Conservation (phyloP, 2,329 filamentous ascomycete genomes). For the Akanthomyces lecanii region DNA sequence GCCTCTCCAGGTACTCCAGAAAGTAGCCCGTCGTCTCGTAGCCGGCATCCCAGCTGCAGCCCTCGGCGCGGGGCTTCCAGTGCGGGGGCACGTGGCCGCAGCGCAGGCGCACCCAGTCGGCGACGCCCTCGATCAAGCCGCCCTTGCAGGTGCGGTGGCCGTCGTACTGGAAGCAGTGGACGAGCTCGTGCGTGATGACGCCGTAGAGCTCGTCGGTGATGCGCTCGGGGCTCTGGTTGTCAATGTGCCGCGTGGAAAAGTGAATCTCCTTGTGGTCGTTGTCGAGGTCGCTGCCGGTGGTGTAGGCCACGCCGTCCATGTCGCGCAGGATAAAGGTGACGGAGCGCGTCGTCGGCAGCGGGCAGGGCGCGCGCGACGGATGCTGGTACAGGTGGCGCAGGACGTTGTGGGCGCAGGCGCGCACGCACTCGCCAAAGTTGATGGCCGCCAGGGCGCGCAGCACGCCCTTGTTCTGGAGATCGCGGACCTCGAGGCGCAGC, state of each 20-base stretch:
- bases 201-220: constrained; percentile 65
- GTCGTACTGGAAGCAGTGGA: constrained; percentile 90
- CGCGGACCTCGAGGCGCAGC: constrained; percentile 56
- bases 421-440: constrained; percentile 58
- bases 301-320: constrained; percentile 86
- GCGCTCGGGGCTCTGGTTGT: constrained; percentile 40
- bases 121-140: constrained; percentile 84
- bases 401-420: constrained; percentile 62
- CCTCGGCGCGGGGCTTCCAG: constrained; percentile 61
- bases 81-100: constrained; percentile 73
- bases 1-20: constrained; percentile 74
- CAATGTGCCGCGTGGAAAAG: constrained; percentile 73
- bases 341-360: constrained; percentile 65
- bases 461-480: constrained; percentile 57
- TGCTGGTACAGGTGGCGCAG: constrained; percentile 65
- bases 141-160: constrained; percentile 58
- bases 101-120: constrained; percentile 84
- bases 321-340: constrained; percentile 77
- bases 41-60: constrained; percentile 72
- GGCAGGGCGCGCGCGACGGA: constrained; percentile 38
- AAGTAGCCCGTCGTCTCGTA: constrained; percentile 94
- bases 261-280: constrained; percentile 90
- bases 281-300: constrained; percentile 74
- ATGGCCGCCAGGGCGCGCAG: constrained; percentile 63
- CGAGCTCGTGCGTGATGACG: constrained; percentile 86